Evolutionary conservation across 495 filamentous ascomycete genomes (phyloP), one percentile per base, ranked within the genome.

Genomic region (Podospora bellae-mahoneyi): DNA sequence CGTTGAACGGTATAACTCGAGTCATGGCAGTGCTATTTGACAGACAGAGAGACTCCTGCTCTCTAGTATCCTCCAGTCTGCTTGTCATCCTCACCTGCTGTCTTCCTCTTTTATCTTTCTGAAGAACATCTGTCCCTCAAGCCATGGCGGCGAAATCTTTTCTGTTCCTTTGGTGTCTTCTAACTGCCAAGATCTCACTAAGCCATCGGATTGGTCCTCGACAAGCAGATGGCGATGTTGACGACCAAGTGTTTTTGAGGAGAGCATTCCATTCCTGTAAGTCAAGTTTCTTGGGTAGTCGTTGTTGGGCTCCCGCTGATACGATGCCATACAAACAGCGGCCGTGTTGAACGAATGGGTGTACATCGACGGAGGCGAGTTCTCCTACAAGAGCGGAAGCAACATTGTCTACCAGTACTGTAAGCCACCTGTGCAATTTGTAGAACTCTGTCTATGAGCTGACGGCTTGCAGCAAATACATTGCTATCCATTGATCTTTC

Each of bases 231-330:
- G 65, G 72, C 44, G 69, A 20, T 4, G 44, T 72, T 7, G 68
- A 66, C 32, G 53, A 65, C 1, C 62, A 72, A 1, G 59, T 62
- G 1, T 72, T 74, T 56, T 28, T 75, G 28, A 68, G 74, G 19
- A 70, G 72, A 65, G 69, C 67, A 4, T 75, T 60, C 34, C 74
- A 75, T 56, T 66, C 73, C 13, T 75, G 74, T 75, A 63, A 66
- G 72, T 44, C 48, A 27, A n/a, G 62, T 23, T 27, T 15, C 53
- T 23, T 1, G 0, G 13, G 23, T 5, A 32, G 18, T n/a, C 18
- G 7, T 6, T 34, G 6, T 13, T 59, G 9, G 20, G 18, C 18
- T 20, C 9, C 18, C 18, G 20, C 19, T 59, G 6, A 59, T 20
- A 57, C 18, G 16, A 16, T n/a, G 18, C 55, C 55, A n/a, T 18